These are phyloP conservation scores for Phyllosticta ampelicida DNA, from an alignment of 2,329 filamentous ascomycete genomes.

Conservation along the genomic window DNA sequence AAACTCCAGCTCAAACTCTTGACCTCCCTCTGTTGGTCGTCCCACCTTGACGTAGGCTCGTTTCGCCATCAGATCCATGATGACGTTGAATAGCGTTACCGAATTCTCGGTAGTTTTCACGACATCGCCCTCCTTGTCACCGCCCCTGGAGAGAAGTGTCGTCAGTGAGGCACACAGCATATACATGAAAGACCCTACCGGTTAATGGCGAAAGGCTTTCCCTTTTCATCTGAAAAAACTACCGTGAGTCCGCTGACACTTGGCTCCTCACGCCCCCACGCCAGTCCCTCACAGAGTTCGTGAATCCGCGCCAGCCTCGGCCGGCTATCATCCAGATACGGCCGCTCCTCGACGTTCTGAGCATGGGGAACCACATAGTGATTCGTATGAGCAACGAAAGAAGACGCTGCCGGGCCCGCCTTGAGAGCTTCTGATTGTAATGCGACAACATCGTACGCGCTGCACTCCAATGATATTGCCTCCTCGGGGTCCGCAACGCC, in stretches of 20 bases:
- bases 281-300: constrained; percentile 18
- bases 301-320: constrained; percentile 28
- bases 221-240: constrained; percentile 11
- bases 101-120: not conserved
- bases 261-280: constrained; percentile 15
- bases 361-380: constrained; percentile 32
- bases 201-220: constrained; percentile 19
- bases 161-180: not conserved
- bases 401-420: constrained; percentile 1
- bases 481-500: constrained; percentile 38
- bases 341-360: constrained; percentile 27
- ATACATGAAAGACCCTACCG: constrained; percentile 12
- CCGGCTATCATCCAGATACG: constrained; percentile 33
- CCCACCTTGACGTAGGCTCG: constrained; percentile 22
- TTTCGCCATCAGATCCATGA: constrained; percentile 26
- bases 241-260: constrained; percentile 19
- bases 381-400: constrained; percentile 28
- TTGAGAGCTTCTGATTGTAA: constrained; percentile 24
- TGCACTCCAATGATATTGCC: constrained; percentile 40
- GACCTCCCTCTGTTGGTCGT: constrained; percentile 21
- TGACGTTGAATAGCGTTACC: constrained; percentile 23
- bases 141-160: not conserved
- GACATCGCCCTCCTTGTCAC: not conserved
- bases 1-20: constrained; percentile 17
- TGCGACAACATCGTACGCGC: constrained; percentile 4